Evolutionary conservation across 1,284 basidiomycete genomes (phyloP), one percentile per base, ranked within the genome.

Genomic region (Fomes fomentarius): DNA sequence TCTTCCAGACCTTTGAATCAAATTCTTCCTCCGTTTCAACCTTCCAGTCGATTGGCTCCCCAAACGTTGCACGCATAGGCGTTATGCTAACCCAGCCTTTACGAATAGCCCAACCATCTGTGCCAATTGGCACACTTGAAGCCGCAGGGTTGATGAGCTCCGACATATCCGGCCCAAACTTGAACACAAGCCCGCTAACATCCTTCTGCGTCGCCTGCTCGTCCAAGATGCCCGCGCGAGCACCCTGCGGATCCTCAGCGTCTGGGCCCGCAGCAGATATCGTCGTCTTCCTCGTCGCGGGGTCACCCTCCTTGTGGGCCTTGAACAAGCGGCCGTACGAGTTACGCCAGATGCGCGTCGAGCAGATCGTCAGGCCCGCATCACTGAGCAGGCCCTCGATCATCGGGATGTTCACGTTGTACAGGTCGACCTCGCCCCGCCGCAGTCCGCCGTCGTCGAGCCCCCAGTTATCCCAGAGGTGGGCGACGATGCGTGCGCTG

Each of bases 401-500:
- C 72, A 93, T 78, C 21, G 92, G 92, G 28, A 94, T 82, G 69
- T 94, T 94, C 61, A 94, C 75, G 63, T 78, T 91, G 74, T 93
- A 94, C 12, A 94, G 75, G 66, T 93, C 91, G 24, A 91, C 81
- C 68, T 89, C 86, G 55, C 79, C 78, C 41, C 78, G 70, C 30
- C 82, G 76, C 35, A 84, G 68, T n/a, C 85, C 84, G 30, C 70
- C 76, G 2, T 74, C 70, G 65, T 89, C 87, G 54, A 75, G 72
- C 15, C 89, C 93, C 94, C 93, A 96, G 67, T 93, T 84, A 15
- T 82, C 69, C 84, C 87, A 94, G 14, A 97, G 78, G 55, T 87
- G 74, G 43, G 78, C 70, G 61, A 94, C 82, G 62, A 97, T 89
- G 19, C 81, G 76, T 41, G 80, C 75, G 8, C 87, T 79, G 22